Percentiles rank a stretch among this genome's conserved stretches.
Evolutionary conservation across 2,329 filamentous ascomycete species (phyloP).

Genomic region (Verticillium dahliae): DNA sequence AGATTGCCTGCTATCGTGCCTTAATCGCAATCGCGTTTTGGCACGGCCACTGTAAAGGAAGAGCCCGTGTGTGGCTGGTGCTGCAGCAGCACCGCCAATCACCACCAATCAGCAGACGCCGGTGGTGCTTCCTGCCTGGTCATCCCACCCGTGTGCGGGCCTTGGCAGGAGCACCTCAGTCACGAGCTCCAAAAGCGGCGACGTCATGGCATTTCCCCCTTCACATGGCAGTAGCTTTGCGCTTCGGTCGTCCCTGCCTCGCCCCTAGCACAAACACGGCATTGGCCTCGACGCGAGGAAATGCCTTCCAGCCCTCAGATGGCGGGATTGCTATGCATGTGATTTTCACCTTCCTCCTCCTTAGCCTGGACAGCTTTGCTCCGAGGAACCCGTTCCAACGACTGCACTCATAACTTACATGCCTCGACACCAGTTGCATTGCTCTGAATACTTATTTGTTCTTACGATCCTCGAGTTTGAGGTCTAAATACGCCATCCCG

Average conservation of each 20-base stretch:
- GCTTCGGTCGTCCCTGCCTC: neutral
- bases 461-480: neutral
- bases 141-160: neutral
- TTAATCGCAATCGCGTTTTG: neutral
- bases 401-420: no score
- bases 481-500: neutral
- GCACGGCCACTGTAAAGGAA: neutral
- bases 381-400: neutral
- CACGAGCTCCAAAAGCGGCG: neutral
- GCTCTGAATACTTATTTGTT: neutral
- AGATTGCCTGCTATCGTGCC: neutral
- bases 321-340: neutral
- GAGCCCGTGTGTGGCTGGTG: neutral
- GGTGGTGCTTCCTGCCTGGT: neutral
- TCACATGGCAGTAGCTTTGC: neutral
- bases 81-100: neutral
- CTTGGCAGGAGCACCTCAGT: neutral
- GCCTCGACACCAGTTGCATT: no score
- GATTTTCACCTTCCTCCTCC: neutral
- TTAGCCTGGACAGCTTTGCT: neutral
- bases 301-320: neutral
- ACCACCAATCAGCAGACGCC: neutral
- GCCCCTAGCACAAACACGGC: neutral
- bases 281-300: neutral
- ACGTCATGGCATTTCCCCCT: neutral